These are phyloP conservation scores for Capsicum chinense DNA, from an alignment of 257 asterid species.

Conservation along the genomic window DNA sequence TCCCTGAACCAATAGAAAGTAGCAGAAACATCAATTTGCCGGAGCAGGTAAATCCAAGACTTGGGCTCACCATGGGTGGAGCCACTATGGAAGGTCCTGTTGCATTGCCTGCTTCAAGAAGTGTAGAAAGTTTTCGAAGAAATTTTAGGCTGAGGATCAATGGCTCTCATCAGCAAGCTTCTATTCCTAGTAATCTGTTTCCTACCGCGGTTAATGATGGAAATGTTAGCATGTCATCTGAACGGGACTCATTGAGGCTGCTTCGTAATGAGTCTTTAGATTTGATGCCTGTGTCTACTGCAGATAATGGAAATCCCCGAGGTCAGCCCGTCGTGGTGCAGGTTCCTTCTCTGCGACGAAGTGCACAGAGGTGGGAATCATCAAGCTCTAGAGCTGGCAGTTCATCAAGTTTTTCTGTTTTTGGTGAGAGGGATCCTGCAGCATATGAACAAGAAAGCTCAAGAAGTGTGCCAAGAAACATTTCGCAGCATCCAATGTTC, in stretches of 20 bases:
- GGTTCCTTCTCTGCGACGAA: constrained; percentile 28
- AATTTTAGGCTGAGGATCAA: constrained; percentile 67
- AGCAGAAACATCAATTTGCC: constrained; percentile 38
- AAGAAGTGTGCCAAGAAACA: constrained; percentile 61
- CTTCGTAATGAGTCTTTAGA: constrained; percentile 41
- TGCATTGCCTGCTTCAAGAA: constrained; percentile 42
- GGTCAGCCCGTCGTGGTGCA: constrained; percentile 1
- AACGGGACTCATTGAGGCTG: constrained; percentile 48
- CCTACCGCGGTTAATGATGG: constrained; percentile 45
- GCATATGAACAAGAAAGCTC: constrained; percentile 48
- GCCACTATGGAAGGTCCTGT: constrained; percentile 47
- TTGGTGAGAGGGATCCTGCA: constrained; percentile 39
- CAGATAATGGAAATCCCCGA: constrained; percentile 28
- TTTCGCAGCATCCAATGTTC: constrained; percentile 77
- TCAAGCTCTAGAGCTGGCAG: constrained; percentile 33
- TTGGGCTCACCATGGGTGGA: constrained; percentile 60
- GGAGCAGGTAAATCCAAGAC: constrained; percentile 63
- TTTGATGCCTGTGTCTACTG: constrained; percentile 14
- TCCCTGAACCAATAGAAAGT: constrained; percentile 45
- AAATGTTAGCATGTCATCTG: constrained; percentile 46
- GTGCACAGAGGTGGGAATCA: constrained; percentile 31
- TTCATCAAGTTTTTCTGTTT: constrained; percentile 30
- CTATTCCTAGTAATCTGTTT: constrained; percentile 36
- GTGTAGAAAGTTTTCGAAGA: constrained; percentile 56
- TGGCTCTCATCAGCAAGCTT: constrained; percentile 60